Evolutionary conservation across 371 early-diverging fungal genomes (phyloP).

Genomic region (Umbelopsis sp.): DNA sequence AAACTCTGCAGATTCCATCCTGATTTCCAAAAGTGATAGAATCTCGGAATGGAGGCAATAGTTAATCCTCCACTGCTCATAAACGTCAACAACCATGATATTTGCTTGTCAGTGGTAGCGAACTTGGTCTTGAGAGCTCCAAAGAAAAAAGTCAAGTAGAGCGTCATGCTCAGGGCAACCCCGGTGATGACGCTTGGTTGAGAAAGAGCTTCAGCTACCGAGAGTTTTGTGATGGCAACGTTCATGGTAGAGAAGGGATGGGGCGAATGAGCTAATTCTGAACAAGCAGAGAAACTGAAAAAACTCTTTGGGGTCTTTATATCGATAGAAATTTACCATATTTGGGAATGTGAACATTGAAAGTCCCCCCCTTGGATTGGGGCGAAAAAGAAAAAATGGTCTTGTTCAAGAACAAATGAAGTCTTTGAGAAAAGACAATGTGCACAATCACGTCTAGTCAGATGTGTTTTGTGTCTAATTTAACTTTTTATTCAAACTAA

Average conservation of each 20-base stretch:
- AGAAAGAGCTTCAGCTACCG: constrained; percentile 26
- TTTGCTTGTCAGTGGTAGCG: constrained; percentile 36
- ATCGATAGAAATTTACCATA: background rate
- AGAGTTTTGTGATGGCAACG: constrained; percentile 22
- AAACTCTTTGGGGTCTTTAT: background rate
- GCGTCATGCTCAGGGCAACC: constrained; percentile 21
- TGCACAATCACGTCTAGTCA: background rate
- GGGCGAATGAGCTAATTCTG: background rate
- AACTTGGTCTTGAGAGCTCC: constrained; percentile 27
- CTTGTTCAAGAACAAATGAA: background rate
- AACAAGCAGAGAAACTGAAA: background rate
- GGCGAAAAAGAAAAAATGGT: background rate
- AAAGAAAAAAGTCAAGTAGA: constrained; percentile 31
- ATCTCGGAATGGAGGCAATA: constrained; percentile 35
- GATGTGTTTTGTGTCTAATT: constrained; percentile 8
- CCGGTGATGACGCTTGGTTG: constrained; percentile 30
- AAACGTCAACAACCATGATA: constrained; percentile 45
- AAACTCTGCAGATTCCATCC: constrained; percentile 34
- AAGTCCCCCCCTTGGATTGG: background rate
- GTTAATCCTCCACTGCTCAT: constrained; percentile 43
- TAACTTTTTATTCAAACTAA: constrained; percentile 10
- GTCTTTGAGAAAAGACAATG: background rate
- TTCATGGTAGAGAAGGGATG: background rate
- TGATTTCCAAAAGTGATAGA: constrained; percentile 31
- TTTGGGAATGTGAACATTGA: background rate